phyloP scores from a whole-genome alignment of 2,329 filamentous ascomycete species.

The Dendrostoma leiphaemia region DNA sequence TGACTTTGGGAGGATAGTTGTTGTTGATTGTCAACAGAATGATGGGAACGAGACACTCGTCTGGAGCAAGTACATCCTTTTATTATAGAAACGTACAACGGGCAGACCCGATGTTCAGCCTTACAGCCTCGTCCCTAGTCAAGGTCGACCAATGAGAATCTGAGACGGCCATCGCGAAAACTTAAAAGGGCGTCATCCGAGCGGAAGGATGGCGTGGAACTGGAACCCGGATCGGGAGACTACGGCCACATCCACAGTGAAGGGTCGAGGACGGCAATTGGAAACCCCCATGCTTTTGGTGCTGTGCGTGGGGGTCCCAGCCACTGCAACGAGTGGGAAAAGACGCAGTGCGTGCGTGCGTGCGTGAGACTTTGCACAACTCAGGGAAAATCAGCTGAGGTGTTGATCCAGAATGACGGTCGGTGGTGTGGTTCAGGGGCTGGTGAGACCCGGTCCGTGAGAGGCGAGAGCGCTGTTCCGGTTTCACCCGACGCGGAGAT shows the following conservation, averaged over 20 bases:
- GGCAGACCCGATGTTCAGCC: constrained; percentile 16
- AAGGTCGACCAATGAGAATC: background rate
- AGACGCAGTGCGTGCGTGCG: background rate
- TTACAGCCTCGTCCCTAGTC: constrained; percentile 22
- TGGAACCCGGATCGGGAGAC: constrained; percentile 17
- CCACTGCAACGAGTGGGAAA: background rate
- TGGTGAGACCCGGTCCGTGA: background rate
- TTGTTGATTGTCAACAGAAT: background rate
- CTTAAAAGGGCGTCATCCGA: constrained; percentile 10
- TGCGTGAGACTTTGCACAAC: background rate
- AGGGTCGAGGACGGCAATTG: background rate
- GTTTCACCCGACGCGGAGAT: constrained; percentile 7
- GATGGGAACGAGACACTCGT: background rate
- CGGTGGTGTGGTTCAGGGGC: constrained; percentile 4
- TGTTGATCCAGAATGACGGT: constrained; percentile 9
- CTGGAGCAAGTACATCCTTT: constrained; percentile 10
- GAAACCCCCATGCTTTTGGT: background rate
- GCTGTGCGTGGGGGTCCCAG: background rate
- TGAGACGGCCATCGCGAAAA: background rate
- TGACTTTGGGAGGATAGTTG: background rate
- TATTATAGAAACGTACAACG: constrained; percentile 6
- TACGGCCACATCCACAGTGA: background rate
- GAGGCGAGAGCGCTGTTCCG: background rate
- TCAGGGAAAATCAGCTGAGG: constrained; percentile 7
- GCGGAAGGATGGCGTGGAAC: constrained; percentile 11